Evolutionary conservation across 2,329 filamentous ascomycete species (phyloP).

Genomic region (Nigrograna mackinnonii): DNA sequence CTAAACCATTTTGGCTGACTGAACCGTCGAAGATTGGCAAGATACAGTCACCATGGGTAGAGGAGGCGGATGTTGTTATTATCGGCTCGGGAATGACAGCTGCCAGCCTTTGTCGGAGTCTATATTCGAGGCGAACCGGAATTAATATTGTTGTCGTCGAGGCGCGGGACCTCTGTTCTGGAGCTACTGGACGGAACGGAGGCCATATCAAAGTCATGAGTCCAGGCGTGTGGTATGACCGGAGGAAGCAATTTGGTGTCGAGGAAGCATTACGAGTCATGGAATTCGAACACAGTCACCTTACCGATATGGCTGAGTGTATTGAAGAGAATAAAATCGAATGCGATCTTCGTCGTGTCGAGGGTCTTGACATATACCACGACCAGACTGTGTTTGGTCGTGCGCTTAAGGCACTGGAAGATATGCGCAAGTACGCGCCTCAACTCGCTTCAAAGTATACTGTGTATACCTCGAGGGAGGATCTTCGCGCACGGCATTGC

Average conservation of each 20-base stretch:
- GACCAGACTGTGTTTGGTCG: slow-evolving; percentile 40
- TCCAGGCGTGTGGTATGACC: slow-evolving; percentile 52
- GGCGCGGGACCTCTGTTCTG: background rate
- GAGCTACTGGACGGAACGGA: background rate
- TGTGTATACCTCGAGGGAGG: background rate
- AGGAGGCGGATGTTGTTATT: slow-evolving; percentile 39
- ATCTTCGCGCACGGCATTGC: no score
- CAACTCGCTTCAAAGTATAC: background rate
- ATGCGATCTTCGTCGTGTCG: slow-evolving; percentile 52
- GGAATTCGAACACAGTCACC: slow-evolving; percentile 46
- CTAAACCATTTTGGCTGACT: background rate
- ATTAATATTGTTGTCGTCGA: background rate
- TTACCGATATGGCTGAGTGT: slow-evolving; percentile 59
- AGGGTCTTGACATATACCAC: slow-evolving; percentile 63
- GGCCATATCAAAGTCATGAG: background rate
- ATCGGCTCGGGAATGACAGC: slow-evolving; percentile 47
- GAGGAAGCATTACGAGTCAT: slow-evolving; percentile 52
- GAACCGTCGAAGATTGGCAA: background rate
- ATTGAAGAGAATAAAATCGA: slow-evolving; percentile 48
- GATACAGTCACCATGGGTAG: background rate
- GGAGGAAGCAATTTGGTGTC: slow-evolving; percentile 45
- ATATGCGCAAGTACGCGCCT: background rate
- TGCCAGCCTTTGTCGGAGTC: slow-evolving; percentile 38
- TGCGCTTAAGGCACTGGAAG: background rate
- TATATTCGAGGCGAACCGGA: slow-evolving; percentile 14